Evolutionary conservation across 176 grass and related monocot species (phyloP).

Genomic region (Zizania latifolia): DNA sequence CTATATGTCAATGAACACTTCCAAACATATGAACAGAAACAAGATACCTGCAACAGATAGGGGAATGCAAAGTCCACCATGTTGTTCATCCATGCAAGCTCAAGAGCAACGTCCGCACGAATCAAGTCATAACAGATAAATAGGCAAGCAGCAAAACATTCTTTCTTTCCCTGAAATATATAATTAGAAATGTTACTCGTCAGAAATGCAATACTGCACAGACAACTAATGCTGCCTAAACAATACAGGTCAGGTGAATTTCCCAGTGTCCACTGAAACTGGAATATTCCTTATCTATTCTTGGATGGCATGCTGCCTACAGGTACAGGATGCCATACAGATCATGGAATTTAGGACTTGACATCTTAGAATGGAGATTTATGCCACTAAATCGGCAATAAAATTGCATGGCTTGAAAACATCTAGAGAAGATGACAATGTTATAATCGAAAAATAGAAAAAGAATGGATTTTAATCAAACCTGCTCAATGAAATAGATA

Average conservation of each 20-base stretch:
- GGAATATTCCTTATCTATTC: neutral
- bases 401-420: neutral
- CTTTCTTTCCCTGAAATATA: constrained; percentile 93
- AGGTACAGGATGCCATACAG: neutral
- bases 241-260: neutral
- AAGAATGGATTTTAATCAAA: constrained; percentile 15
- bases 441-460: neutral
- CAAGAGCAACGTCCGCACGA: constrained; percentile 84
- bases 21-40: neutral
- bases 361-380: neutral
- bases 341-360: too few species aligned
- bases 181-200: neutral
- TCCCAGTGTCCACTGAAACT: neutral
- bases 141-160: constrained; percentile 96
- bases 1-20: neutral
- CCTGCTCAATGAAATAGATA: constrained; percentile 95
- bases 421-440: neutral
- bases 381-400: neutral
- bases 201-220: constrained; percentile 3
- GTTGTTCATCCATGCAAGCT: constrained; percentile 98
- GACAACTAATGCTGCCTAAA: neutral
- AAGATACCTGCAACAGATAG: constrained; percentile 84
- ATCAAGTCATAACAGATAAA: constrained; percentile 98
- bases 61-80: constrained; percentile 98
- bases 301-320: neutral